Percentiles rank a stretch among this genome's conserved stretches.
Conservation (phyloP, 495 filamentous ascomycete genomes). For the Tuber aestivum region DNA sequence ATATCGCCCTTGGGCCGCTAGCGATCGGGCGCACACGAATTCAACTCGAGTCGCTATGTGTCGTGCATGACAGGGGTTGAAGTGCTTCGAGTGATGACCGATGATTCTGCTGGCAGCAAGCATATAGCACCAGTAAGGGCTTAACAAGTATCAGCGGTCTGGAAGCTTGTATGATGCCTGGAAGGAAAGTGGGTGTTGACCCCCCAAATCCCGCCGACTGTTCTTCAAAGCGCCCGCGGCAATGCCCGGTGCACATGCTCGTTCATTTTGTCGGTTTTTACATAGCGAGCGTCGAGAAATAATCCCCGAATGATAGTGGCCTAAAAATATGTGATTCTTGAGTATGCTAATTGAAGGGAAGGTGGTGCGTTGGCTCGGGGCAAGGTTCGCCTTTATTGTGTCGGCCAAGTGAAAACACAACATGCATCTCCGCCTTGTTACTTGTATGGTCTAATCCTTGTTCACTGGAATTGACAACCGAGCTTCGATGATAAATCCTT, state of each 20-base stretch:
- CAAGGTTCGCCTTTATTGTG: not conserved
- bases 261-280: not conserved
- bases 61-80: not conserved
- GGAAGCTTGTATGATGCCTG: not conserved
- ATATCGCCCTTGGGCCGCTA: not conserved
- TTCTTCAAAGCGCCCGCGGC: not conserved
- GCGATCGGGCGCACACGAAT: not conserved
- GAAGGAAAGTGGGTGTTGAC: not conserved
- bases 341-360: not conserved
- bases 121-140: slow-evolving; percentile 1
- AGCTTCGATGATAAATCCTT: not conserved
- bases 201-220: not conserved
- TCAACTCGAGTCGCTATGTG: not conserved
- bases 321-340: slow-evolving; percentile 5
- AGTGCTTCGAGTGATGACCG: not conserved
- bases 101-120: not conserved
- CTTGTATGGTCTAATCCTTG: no score
- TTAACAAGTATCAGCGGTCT: not conserved
- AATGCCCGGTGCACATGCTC: not conserved
- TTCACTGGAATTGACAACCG: not conserved
- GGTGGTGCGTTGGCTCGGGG: not conserved
- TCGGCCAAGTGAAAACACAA: not conserved
- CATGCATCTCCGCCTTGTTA: not conserved
- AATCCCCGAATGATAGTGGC: not conserved
- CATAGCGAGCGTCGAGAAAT: not conserved